Evolutionary conservation across 2,329 filamentous ascomycete species (phyloP), one percentile per base, ranked within the genome.

Genomic region (Diplodia sapinea): DNA sequence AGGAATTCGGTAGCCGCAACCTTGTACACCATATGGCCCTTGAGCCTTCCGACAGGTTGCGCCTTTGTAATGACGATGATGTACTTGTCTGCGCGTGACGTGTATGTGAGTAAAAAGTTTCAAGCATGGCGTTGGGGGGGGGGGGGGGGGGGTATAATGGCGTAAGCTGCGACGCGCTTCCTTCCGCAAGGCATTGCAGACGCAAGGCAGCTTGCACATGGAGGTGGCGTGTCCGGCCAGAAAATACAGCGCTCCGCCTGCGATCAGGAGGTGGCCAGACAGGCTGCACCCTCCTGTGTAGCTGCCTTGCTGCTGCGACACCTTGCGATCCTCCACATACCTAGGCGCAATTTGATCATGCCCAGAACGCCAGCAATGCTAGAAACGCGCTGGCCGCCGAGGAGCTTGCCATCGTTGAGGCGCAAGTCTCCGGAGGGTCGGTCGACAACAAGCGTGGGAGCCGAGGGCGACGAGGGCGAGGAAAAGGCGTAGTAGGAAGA

Each of bases 11-110:
- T 97, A 15, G 92, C 86, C 72, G 92, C 84, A 73, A 99, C 88
- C 80, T 93, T 96, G 86, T 98, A 98, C 33, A 98, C 89, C 89
- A 95, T 96, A 79, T 99, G 93, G 70, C 95, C 95, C 80, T 94
- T 95, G 72, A 99, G 86, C 67, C 94, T 88, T 69, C 94, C 95
- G 80, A 98, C 89, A 47, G 93, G 91, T 77, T 94, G 89, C 67
- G 93, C 92, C 81, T 99, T 98, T 73, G 92, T 97, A 79, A 99
- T 96, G 76, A 96, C 87, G 76, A 99, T 91, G 76, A 96, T 90
- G 85, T 99, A 99, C 81, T 97, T 98, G 85, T 99, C 88, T 89
- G 87, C 88, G 73, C 29, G 12, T n/a, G 47, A 12, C 7, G 17
- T 57, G 12, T 36, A 12, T 8, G 52, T 65, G 29, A 23, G 65